Conservation (phyloP, 2,329 filamentous ascomycete genomes). For the Aureobasidium sp. region DNA sequence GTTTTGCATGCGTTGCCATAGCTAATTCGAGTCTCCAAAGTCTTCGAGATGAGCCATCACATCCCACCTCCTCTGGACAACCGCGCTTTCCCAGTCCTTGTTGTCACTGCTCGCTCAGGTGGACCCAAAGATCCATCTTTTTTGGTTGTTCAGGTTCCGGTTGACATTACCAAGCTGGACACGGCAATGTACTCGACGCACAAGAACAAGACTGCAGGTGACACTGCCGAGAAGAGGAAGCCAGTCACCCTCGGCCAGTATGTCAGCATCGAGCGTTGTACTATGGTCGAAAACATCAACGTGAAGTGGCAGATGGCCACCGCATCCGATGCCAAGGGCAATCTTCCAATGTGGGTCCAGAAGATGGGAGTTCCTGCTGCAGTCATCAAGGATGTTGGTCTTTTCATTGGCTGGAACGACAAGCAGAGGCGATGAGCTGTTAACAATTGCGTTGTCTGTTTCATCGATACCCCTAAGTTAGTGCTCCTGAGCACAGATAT, state of each 20-base stretch:
- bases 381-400: slow-evolving; percentile 61
- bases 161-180: slow-evolving; percentile 27
- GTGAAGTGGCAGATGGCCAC: slow-evolving; percentile 75
- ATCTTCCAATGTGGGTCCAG: slow-evolving; percentile 58
- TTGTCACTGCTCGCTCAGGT: slow-evolving; percentile 41
- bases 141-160: slow-evolving; percentile 30
- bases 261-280: slow-evolving; percentile 55
- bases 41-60: slow-evolving; percentile 59
- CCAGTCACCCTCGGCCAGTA: slow-evolving; percentile 51
- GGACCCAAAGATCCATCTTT: slow-evolving; percentile 17
- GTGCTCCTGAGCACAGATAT: not conserved
- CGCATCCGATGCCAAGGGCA: slow-evolving; percentile 59
- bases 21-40: slow-evolving; percentile 16
- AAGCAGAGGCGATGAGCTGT: slow-evolving; percentile 15
- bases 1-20: too few relatives aligned
- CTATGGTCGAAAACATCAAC: slow-evolving; percentile 31
- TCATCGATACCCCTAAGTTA: not conserved
- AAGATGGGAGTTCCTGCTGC: slow-evolving; percentile 52
- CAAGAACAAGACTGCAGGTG: slow-evolving; percentile 20
- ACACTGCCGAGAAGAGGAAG: slow-evolving; percentile 31
- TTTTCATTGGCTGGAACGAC: slow-evolving; percentile 54
- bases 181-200: slow-evolving; percentile 24
- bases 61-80: slow-evolving; percentile 52
- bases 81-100: slow-evolving; percentile 58
- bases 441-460: not conserved